Base-by-base conservation (phyloP, 1,139 yeast species). In the Geotrichum australiense region DNA sequence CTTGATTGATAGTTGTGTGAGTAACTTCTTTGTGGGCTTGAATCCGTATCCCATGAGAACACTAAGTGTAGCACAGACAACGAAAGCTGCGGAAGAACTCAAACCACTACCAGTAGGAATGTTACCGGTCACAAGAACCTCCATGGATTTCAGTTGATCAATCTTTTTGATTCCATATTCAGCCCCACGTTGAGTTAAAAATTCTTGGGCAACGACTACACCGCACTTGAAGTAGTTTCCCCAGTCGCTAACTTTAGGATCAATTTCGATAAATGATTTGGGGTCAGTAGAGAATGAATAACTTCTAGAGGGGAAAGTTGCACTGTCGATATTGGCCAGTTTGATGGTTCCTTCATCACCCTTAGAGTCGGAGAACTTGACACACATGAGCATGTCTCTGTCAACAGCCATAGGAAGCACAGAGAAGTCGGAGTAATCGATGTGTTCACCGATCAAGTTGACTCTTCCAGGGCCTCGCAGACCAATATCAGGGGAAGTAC, bases 321-420 rank as follows among this genome's bases (percentile, higher is more conserved):
- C 57, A 19, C 58, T 41, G 50, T 66, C 66, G 23, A 66, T 59
- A 50, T 80, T 78, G 33, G 70, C 63, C 16, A 78, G 61, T 16
- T 37, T 37, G 12, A 43, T 37, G 14, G 39, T 10, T 11, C 26
- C 37, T 21, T 29, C 36, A 30, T 39, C 34, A 10, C 39, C 41
- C 18, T 39, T 39, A 16, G 26, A 18, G 2, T 26, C 18, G 12
- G 39, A 55, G 10, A 34, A 28, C 16, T 54, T 52, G 12, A 74
- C 78, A 12, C 80, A 85, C 52, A 74, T 73, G 38, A 78, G 62
- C 49, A 80, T 74, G 54, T 80, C 87, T 15, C 68, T 71, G 43
- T 77, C 81, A 37, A 80, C 76, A 6, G 89, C 86, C 80, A 80
- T 74, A n/a, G 89, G 89, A 52, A 80, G 67, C 12, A 78, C 83